Evolutionary conservation across 768 basidiomycete species (phyloP), one percentile per base, ranked within the genome.

Genomic region (Cubamyces lactineus): DNA sequence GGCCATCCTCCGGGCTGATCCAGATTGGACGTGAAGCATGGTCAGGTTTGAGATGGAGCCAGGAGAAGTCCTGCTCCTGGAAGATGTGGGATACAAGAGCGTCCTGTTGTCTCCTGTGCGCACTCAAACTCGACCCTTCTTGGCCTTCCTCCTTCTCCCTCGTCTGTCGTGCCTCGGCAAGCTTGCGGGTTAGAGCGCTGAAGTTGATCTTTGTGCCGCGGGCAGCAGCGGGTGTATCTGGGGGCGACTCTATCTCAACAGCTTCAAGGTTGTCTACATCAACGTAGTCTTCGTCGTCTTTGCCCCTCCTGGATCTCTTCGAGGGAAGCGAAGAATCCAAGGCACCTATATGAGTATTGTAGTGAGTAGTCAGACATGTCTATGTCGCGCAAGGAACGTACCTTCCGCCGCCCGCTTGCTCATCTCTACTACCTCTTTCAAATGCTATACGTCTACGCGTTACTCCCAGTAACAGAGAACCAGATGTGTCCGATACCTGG

Each of bases 11-110:
- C 6, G 94, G 94, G 67, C 89, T 92, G 65, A 99, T 98, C 96
- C 96, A 99, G 17, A 98, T 78, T 16, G 97, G 97, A 48, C 97
- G 86, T 5, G 92, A 89, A 34, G 86, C 81, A 73, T 99, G 97
- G 77, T 99, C 97, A 2, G 84, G 78, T 74, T 98, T 97, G 57
- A 99, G 78, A 67, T 89, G 86, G 43, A 97, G 79, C 82, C 86
- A 91, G 2, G 91, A 89, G 69, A 92, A 95, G 74, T 96, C 94
- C 70, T 89, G 89, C 57, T 89, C 83, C 79, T 84, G 85, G 74
- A 94, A 92, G 38, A 93, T 90, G 67, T 91, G 86, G 9, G 91
- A 92, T 30, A 92, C 87, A 2, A 92, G 82, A 39, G 76, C 82
- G 69, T 91, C 86, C 72, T 92, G 90, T 58, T 89, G 87, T 45